Evolutionary conservation across 1,284 basidiomycete genomes (phyloP).

Genomic region (Stygiomarasmius scandens): DNA sequence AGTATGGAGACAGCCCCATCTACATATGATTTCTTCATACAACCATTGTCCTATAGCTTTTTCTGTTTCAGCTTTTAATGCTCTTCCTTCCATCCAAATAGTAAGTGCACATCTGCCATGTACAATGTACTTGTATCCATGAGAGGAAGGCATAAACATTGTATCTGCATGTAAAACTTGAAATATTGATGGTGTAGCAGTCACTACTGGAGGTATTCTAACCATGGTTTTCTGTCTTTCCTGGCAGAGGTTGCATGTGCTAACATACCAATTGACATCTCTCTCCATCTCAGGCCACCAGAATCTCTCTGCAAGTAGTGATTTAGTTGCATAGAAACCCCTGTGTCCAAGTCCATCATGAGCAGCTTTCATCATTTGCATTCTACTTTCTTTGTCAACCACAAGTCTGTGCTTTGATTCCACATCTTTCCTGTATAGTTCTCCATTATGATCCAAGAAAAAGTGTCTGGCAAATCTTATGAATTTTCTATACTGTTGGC

Average conservation of each 20-base stretch:
- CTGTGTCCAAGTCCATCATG: conserved; percentile 21
- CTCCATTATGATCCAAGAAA: conserved; percentile 14
- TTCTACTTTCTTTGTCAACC: conserved; percentile 3
- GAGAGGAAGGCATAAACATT: conserved; percentile 21
- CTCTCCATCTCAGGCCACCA: conserved; percentile 8
- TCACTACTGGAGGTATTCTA: conserved; percentile 25
- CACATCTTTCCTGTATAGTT: conserved; percentile 14
- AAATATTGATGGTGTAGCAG: conserved; percentile 23
- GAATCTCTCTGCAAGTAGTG: conserved; percentile 13
- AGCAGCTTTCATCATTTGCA: conserved; percentile 13
- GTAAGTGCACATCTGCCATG: conserved; percentile 22
- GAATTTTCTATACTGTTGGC: conserved; percentile 12
- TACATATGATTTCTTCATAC: conserved; percentile 27
- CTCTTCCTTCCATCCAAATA: conserved; percentile 23
- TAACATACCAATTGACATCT: conserved; percentile 16
- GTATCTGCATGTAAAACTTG: conserved; percentile 24
- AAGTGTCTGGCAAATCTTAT: conserved; percentile 15
- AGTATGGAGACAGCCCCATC: conserved; percentile 24
- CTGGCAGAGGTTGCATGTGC: conserved; percentile 33
- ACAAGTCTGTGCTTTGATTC: conserved; percentile 17
- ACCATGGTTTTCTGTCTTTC: conserved; percentile 17
- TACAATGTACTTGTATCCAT: conserved; percentile 19
- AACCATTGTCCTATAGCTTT: conserved; percentile 22
- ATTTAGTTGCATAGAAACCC: conserved; percentile 13
- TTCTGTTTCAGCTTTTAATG: conserved; percentile 18